A percentile compares a stretch with the other conserved stretches of the same genome.
phyloP scores from a whole-genome alignment of 2,329 filamentous ascomycete genomes.

The Stemphylium beticola region DNA sequence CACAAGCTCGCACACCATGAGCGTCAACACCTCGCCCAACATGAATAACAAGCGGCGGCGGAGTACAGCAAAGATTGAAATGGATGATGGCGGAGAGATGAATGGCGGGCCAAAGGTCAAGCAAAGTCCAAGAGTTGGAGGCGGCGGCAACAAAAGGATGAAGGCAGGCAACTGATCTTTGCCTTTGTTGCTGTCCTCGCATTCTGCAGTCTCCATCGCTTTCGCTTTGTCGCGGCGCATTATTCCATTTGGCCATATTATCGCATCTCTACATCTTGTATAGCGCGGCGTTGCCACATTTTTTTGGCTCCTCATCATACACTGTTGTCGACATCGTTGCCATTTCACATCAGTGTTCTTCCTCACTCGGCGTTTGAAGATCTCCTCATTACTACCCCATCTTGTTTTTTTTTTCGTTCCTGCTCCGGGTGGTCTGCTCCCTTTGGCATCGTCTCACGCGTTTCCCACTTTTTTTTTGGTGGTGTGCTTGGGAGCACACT shows the following conservation, averaged over 20 bases:
- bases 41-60: constrained; percentile 65
- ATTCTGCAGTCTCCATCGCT: not conserved
- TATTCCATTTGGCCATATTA: constrained; percentile 4
- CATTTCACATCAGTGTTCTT: constrained; percentile 1
- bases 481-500: constrained; percentile 9
- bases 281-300: constrained; percentile 37
- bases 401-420: constrained; percentile 1
- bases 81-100: constrained; percentile 56
- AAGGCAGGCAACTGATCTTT: constrained; percentile 35
- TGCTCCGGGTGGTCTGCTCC: constrained; percentile 3
- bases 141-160: constrained; percentile 49
- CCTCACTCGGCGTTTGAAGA: constrained; percentile 9
- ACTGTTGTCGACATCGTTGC: not conserved
- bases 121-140: constrained; percentile 53
- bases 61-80: constrained; percentile 66
- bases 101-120: constrained; percentile 58
- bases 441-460: constrained; percentile 2
- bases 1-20: constrained; percentile 61
- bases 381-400: constrained; percentile 13
- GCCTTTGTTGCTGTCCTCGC: not conserved
- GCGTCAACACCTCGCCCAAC: constrained; percentile 68
- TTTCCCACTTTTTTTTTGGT: constrained; percentile 1
- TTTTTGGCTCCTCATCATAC: constrained; percentile 9
- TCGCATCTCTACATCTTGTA: constrained; percentile 25
- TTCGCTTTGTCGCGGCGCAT: constrained; percentile 10